Base-by-base conservation (phyloP, 805 yeast species). In the Wickerhamiella galacta region DNA sequence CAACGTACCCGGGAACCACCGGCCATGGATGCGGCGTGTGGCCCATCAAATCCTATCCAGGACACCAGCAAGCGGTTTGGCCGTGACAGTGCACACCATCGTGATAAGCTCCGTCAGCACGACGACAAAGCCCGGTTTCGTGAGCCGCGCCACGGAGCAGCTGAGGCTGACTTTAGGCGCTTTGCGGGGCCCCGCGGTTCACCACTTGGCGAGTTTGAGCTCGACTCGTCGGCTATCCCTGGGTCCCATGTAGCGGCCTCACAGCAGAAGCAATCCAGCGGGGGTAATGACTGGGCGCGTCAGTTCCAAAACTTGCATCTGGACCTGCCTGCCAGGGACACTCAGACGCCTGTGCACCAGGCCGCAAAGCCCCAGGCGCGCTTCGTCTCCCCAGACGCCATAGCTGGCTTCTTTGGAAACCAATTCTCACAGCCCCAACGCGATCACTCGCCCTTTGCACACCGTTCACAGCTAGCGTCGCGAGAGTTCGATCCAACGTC, bases 21-120 rank as follows among this genome's bases (percentile, higher is more conserved):
- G n/a, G n/a, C n/a, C n/a, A n/a, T n/a, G n/a, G n/a, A n/a, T n/a
- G 41, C 44, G 16, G 31, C 37, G 12, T 41, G 45, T 21, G 44
- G 44, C 12, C 42, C 44, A 2, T 19, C 39, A 5, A 41, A 39
- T 21, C 37, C 45, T 8, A 23, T 30, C 21, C 39, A 36, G 18
- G 21, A 29, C 27, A 11, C 37, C 22, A 38, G 38, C 26, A 25
- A 26, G 24, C 35, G 37, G n/a, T 25, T 30, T 9, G 23, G 27
- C 21, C 30, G 41, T 4, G 43, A 41, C 24, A 28, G 38, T 2
- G 14, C 41, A n/a, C 35, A 34, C 16, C 45, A 41, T 14, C 31
- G 32, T 12, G 45, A 41, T 12, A 17, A 25, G 11, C 32, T 30
- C 26, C 16, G 18, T 16, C 20, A 12, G 5, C 28, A 22, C 12